Percentiles rank a stretch among this genome's conserved stretches.
phyloP scores from a whole-genome alignment of 2,329 filamentous ascomycete genomes.

The Claviceps purpurea region DNA sequence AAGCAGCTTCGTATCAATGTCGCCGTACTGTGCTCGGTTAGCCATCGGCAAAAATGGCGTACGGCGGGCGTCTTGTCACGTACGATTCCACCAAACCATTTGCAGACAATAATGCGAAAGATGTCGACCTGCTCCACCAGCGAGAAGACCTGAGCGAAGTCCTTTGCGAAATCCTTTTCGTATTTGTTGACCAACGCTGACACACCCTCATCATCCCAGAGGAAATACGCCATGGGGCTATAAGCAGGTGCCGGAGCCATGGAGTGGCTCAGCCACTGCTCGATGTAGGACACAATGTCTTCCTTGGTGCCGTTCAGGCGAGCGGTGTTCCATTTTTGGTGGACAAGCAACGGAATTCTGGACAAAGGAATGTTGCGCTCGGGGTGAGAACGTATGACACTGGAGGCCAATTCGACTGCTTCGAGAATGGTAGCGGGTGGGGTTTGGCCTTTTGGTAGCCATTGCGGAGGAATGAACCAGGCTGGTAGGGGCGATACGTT shows the following conservation, averaged over 20 bases:
- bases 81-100: constrained; percentile 5
- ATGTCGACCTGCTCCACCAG: constrained; percentile 3
- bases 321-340: constrained; percentile 4
- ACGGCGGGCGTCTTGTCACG: neutral
- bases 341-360: neutral
- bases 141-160: constrained; percentile 1
- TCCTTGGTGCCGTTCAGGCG: constrained; percentile 1
- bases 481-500: neutral
- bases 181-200: constrained; percentile 1
- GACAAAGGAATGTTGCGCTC: constrained; percentile 1
- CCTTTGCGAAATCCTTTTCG: neutral
- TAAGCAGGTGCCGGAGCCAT: neutral
- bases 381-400: neutral
- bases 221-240: constrained; percentile 2
- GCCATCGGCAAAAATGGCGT: neutral
- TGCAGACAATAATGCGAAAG: constrained; percentile 3
- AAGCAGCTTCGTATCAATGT: constrained; percentile 3
- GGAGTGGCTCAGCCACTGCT: neutral
- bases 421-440: neutral
- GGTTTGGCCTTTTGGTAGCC: neutral
- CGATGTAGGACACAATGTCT: neutral
- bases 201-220: constrained; percentile 4
- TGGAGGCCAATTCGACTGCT: constrained; percentile 1
- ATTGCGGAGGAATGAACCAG: constrained; percentile 2
- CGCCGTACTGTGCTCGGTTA: constrained; percentile 1